A percentile compares a stretch with the other conserved stretches of the same genome.
Conservation (phyloP, 495 filamentous ascomycete genomes). For the Filosporella fistucella region DNA sequence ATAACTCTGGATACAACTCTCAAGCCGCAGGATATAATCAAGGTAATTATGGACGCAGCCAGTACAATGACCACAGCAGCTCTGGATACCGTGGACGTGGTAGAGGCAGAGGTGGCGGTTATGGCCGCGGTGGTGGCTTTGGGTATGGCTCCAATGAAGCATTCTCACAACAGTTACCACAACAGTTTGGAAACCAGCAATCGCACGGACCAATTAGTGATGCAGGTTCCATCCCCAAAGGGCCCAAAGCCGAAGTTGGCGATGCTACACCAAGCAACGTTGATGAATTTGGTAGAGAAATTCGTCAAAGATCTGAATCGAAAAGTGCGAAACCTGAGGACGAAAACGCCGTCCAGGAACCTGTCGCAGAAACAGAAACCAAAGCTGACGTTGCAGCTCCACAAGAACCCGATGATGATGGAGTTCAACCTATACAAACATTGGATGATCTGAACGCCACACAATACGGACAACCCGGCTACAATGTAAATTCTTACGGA, state of each 20-base stretch:
- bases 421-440: conserved; percentile 21
- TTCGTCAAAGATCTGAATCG: conserved; percentile 27
- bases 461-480: neutral
- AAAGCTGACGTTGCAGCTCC: conserved; percentile 4
- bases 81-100: conserved; percentile 56
- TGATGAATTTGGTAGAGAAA: conserved; percentile 50
- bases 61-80: conserved; percentile 61
- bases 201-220: conserved; percentile 16
- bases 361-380: neutral
- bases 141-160: conserved; percentile 27
- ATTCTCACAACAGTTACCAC: conserved; percentile 23
- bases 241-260: conserved; percentile 20
- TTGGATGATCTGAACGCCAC: conserved; percentile 16
- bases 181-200: conserved; percentile 18
- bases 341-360: conserved; percentile 8
- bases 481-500: conserved; percentile 10
- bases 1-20: conserved; percentile 66
- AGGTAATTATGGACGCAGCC: conserved; percentile 56
- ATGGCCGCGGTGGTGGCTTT: conserved; percentile 29
- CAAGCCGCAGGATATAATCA: conserved; percentile 43
- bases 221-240: conserved; percentile 18
- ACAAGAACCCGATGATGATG: neutral
- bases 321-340: conserved; percentile 17
- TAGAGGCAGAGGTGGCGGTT: conserved; percentile 56
- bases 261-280: conserved; percentile 29